A percentile compares a stretch with the other conserved stretches of the same genome.
Conservation (phyloP, 331 rosid genomes). For the Malus hybrid region DNA sequence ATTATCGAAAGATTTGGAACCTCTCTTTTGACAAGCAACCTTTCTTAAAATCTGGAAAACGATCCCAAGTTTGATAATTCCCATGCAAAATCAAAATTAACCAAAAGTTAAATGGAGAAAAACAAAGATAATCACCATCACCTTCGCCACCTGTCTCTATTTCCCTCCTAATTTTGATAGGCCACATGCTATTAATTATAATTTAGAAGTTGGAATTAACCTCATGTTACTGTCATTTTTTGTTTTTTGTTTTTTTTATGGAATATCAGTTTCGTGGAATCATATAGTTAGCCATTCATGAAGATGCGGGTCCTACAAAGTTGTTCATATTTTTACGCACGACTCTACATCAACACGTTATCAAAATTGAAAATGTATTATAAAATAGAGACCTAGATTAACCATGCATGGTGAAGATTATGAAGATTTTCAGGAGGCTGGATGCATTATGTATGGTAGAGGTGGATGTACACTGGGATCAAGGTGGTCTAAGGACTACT, state of each 20-base stretch:
- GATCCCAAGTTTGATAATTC: background rate
- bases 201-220: background rate
- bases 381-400: too few relatives aligned
- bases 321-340: background rate
- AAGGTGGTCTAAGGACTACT: accelerated
- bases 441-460: background rate
- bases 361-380: background rate
- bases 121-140: background rate
- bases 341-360: background rate
- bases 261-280: background rate
- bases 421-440: background rate
- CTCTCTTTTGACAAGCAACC: background rate
- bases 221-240: background rate
- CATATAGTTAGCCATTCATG: background rate
- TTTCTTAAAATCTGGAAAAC: background rate
- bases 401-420: background rate
- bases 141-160: background rate
- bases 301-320: background rate
- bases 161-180: background rate
- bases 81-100: background rate
- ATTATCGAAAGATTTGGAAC: background rate
- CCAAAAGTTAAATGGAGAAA: background rate
- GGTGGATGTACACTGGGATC: accelerated
- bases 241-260: background rate
- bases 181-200: background rate